Evolutionary conservation across 768 basidiomycete genomes (phyloP).

Genomic region (Gymnopilus dilepis): DNA sequence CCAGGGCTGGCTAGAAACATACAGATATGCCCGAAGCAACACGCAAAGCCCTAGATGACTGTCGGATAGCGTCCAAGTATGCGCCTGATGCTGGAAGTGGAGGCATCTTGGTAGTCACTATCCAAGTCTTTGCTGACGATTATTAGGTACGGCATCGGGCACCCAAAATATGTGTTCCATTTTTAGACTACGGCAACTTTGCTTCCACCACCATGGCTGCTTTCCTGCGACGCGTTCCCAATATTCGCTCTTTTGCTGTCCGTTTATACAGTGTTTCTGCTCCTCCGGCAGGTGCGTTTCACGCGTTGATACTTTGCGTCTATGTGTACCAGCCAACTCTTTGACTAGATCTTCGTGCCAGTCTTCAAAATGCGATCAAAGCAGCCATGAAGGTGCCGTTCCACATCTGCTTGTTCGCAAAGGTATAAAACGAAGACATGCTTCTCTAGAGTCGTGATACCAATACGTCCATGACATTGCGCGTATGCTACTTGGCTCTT

Average conservation of each 20-base stretch:
- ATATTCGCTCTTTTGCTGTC: background rate
- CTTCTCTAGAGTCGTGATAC: constrained; percentile 56
- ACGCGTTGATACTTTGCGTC: too few relatives aligned
- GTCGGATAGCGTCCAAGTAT: constrained; percentile 57
- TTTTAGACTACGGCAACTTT: background rate
- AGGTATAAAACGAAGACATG: too few relatives aligned
- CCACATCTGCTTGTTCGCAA: too few relatives aligned
- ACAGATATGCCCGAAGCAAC: constrained; percentile 57
- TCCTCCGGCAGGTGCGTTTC: background rate
- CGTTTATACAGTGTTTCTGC: background rate
- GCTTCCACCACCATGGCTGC: background rate
- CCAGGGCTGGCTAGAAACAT: constrained; percentile 30
- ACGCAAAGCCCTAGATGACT: constrained; percentile 56
- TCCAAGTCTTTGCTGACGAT: too few relatives aligned
- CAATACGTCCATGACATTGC: constrained; percentile 59
- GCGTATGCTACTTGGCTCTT: constrained; percentile 43
- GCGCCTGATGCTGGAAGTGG: constrained; percentile 51
- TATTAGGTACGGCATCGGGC: background rate
- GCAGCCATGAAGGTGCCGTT: constrained; percentile 68
- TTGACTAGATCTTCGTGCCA: constrained; percentile 54
- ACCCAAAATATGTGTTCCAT: background rate
- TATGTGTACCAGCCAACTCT: background rate
- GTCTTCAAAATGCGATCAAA: constrained; percentile 61
- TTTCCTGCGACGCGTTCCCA: background rate
- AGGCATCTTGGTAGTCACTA: constrained; percentile 21